These are phyloP conservation scores for Solanum chaucha DNA, from an alignment of 257 asterid genomes.

Conservation along the genomic window DNA sequence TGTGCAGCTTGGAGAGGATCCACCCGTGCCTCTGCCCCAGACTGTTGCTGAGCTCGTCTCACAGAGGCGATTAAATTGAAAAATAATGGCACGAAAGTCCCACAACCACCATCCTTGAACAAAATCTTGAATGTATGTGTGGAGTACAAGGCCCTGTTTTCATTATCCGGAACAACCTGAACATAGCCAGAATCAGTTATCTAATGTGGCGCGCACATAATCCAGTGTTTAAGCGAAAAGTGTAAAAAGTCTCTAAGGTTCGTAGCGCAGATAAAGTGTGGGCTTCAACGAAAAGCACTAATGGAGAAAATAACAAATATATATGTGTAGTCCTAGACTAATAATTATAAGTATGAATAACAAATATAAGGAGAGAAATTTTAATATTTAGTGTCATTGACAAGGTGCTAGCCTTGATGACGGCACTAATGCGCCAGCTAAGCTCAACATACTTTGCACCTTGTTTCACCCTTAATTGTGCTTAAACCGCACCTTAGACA, in stretches of 20 bases:
- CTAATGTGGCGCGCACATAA: background rate
- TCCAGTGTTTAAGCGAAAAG: background rate
- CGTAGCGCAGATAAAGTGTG: background rate
- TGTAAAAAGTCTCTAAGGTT: background rate
- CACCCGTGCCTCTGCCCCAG: constrained; percentile 32
- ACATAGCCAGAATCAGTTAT: background rate
- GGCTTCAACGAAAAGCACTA: background rate
- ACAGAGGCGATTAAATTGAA: constrained; percentile 72
- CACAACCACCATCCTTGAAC: constrained; percentile 99
- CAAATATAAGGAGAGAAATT: background rate
- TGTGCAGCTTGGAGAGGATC: constrained; percentile 97
- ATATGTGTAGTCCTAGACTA: background rate
- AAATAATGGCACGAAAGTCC: constrained; percentile 84
- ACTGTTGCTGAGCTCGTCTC: constrained; percentile 55
- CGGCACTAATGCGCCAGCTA: background rate
- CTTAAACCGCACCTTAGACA: background rate
- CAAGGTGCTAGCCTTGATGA: background rate
- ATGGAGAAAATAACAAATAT: background rate
- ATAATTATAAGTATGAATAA: background rate
- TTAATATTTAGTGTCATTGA: background rate
- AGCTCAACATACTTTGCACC: background rate
- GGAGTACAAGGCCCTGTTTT: constrained; percentile 70
- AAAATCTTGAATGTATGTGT: constrained; percentile 85
- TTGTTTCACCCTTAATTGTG: background rate
- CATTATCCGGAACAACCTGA: constrained; percentile 87